Evolutionary conservation across 495 filamentous ascomycete species (phyloP), one percentile per base, ranked within the genome.

Genomic region (Lentithecium fluviatile): DNA sequence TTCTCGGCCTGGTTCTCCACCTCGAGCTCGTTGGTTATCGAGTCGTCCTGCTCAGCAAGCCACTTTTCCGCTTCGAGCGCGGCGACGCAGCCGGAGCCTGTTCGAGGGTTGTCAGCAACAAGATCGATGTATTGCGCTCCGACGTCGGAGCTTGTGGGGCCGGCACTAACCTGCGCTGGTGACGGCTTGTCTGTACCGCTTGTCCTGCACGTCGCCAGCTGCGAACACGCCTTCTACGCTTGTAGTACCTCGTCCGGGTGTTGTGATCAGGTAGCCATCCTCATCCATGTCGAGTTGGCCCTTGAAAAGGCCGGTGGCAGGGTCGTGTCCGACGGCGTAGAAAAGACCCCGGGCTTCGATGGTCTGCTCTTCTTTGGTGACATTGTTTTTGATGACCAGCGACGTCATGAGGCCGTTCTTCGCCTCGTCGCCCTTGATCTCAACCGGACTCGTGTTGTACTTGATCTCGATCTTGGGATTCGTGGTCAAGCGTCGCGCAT

Each of bases 201-300:
- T 97, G 72, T 99, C 95, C 78, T 97, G 95, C 19, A 99, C 94
- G 71, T 99, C 94, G 50, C 94, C 94, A 45, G 92, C 93, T 51
- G 94, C 94, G 73, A 97, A 99, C 8, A 99, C 89, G 69, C 94
- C 94, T 72, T 91, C 84, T 5, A 96, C 73, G 72, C 84, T 96
- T 43, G 94, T 99, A 64, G 85, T 81, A 64, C 89, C 90, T 50
- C 91, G 93, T 26, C 94, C 94, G 2, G 93, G 87, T 74, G 88
- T 82, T 42, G 95, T 97, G 64, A 92, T 69, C 37, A 99, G 85
- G 72, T 99, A 99, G 6, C 85, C 84, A 56, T 97, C 94, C 46
- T 80, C 82, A 71, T 99, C 94, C 58, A 85, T 87, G 40, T 95
- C 80, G 45, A 97, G 67, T 77, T 96, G 89, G 20, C 40, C 89